Base-by-base conservation (phyloP, 2,329 filamentous ascomycete genomes). In the Neophaeococcomyces mojaviensis region DNA sequence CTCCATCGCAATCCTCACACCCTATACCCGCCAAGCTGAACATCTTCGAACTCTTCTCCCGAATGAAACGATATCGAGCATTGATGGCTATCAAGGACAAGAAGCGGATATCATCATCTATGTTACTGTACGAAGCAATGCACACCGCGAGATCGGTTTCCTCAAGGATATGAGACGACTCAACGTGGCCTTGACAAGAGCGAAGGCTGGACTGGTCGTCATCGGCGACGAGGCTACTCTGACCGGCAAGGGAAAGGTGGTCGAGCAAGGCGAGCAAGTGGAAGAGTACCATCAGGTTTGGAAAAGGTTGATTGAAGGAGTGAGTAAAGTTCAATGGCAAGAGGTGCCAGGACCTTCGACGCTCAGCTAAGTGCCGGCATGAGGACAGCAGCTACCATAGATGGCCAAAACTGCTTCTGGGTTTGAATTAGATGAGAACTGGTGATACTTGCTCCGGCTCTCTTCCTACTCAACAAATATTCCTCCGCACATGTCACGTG, bases 81-180 rank as follows among this genome's bases (percentile, higher is more conserved):
- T 71, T 36, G 68, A 72, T 49, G 62, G 62, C 2, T 72, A 68
- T 48, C 68, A 72, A 44, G 68, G 66, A 1, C 60, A 62, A 1
- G 67, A 70, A 55, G 66, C 67, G 1, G 69, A 71, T 38, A 57
- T 71, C 26, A 55, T 71, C 2, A 59, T 72, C 4, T 70, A 66
- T 48, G 63, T 68, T 4, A 68, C 65, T 1, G 67, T 69, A 4
- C 57, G 68, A 7, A 69, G 65, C 49, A 72, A 72, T 50, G 57
- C 59, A 10, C 44, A 50, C 13, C 32, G 48, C 9, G 52, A 69
- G 7, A 62, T 69, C 48, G 68, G 69, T 0, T 68, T 70, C 43
- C 47, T 71, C 46, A 65, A 61, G 31, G 66, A 72, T 48, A 52
- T 65, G 55, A 58, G 66, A 12, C 53, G 66, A 24, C 52, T 71